These are phyloP conservation scores for Betula pendula DNA, from an alignment of 306 rosid species.

Conservation along the genomic window DNA sequence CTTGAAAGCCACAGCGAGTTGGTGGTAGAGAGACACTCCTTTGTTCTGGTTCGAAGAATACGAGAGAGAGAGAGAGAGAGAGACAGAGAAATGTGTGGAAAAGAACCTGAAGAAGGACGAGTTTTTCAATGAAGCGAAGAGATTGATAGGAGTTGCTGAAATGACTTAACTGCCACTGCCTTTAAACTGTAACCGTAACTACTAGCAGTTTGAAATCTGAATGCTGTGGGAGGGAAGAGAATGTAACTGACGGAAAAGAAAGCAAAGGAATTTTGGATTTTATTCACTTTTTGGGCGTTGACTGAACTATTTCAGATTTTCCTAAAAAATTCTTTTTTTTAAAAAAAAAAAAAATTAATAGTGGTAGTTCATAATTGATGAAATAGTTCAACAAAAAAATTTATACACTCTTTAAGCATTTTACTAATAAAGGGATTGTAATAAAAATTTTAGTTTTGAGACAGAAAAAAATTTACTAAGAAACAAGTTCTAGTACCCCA, in stretches of 20 bases:
- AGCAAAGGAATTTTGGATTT: not conserved
- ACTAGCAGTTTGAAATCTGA: conserved; percentile 24
- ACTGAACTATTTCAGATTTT: no score
- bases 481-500: no score
- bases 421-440: no score
- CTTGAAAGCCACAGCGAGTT: conserved; percentile 57
- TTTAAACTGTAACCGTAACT: conserved; percentile 13
- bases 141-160: conserved; percentile 36
- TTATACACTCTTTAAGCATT: no score
- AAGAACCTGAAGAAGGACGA: conserved; percentile 40
- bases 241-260: not conserved
- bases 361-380: no score
- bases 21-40: conserved; percentile 46
- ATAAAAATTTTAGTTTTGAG: no score
- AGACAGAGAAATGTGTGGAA: conserved; percentile 38
- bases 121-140: conserved; percentile 43
- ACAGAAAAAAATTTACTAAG: no score
- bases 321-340: no score
- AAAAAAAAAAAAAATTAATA: no score
- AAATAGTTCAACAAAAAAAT: no score
- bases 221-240: conserved; percentile 19
- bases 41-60: conserved; percentile 46
- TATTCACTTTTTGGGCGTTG: no score
- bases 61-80: conserved; percentile 42
- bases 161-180: conserved; percentile 71